A percentile compares a stretch with the other conserved stretches of the same genome.
phyloP scores from a whole-genome alignment of 2,329 filamentous ascomycete genomes.

The Ceratocystis alfenasii region DNA sequence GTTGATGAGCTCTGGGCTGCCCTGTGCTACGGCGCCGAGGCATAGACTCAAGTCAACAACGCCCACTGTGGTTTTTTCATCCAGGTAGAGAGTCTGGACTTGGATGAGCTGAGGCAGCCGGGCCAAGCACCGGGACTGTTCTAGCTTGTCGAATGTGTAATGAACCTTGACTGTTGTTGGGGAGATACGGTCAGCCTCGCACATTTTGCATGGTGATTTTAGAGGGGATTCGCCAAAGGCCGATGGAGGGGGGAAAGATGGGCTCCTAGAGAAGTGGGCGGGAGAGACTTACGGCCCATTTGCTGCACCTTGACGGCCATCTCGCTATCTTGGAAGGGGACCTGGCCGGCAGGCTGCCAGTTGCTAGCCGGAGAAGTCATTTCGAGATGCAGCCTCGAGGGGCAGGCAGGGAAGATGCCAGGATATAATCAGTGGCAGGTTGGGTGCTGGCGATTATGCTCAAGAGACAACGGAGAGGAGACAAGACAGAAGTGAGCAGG shows the following conservation, averaged over 20 bases:
- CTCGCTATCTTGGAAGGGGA: constrained; percentile 32
- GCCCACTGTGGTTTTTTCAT: constrained; percentile 71
- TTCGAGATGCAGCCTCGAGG: background rate
- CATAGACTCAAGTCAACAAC: constrained; percentile 79
- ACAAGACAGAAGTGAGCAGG: too few relatives aligned
- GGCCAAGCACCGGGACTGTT: constrained; percentile 79
- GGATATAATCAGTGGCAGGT: background rate
- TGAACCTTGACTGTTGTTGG: constrained; percentile 69
- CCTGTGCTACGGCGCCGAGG: constrained; percentile 63
- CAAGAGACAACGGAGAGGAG: too few relatives aligned
- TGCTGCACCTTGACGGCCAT: constrained; percentile 42
- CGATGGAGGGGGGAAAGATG: background rate
- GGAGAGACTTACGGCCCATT: constrained; percentile 51
- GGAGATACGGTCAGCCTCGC: constrained; percentile 24
- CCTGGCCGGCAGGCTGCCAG: constrained; percentile 14
- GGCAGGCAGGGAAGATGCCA: background rate
- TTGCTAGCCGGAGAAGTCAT: constrained; percentile 21
- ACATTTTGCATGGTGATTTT: background rate
- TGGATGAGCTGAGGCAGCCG: constrained; percentile 68
- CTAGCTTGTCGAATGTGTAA: constrained; percentile 87
- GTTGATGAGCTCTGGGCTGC: constrained; percentile 65
- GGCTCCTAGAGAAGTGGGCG: background rate
- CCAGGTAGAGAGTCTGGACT: constrained; percentile 68
- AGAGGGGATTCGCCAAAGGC: too few relatives aligned
- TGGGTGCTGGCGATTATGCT: background rate